Evolutionary conservation across 805 yeast species (phyloP), one percentile per base, ranked within the genome.

Genomic region (Myxozyma udenii): DNA sequence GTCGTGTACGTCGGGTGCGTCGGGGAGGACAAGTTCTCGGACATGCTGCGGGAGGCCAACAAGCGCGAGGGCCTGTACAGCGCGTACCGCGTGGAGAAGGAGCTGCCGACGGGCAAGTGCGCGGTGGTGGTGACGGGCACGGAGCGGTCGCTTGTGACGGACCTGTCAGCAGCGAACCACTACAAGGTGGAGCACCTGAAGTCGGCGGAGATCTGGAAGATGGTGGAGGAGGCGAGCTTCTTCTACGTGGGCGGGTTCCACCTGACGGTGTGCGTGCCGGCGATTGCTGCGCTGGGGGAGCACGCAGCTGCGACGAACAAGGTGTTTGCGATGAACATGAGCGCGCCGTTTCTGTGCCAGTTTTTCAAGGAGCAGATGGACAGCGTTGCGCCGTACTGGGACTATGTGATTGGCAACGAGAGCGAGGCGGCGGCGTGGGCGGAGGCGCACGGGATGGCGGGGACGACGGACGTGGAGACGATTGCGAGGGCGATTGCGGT

Each of bases 181-280:
- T 93, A 89, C 83, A 85, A 85, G 67, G 84, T 91, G 46, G 80
- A 80, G 53, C 98, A 93, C 72, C 79, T 93, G 68, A 83, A 87
- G 67, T 79, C 79, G 67, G 87, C 95, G 60, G 95, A 85, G 72
- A 87, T 90, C 78, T 90, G 97, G 96, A 74, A 74, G 60, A 73
- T 76, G 53, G 95, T 93, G 57, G 89, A 87, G 72, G 76, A 74
- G 45, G 98, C 91, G 55, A 76, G 82, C 69, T 78, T 76, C 65
- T 93, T 74, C 78, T 93, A 93, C 79, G 85, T 93, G 67, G 98
- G 98, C 66, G 99, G 99, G n/a, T 93, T 83, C 87, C 99, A 93
- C 73, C 79, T 93, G 74, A 93, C 99, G 51, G 99, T 93, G 51
- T 87, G 95, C 61, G 96, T 96, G 61, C 95, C 84, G 54, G 97